Evolutionary conservation across 345 rosid genomes (phyloP), one percentile per base, ranked within the genome.

Genomic region (Euclidium syriacum): DNA sequence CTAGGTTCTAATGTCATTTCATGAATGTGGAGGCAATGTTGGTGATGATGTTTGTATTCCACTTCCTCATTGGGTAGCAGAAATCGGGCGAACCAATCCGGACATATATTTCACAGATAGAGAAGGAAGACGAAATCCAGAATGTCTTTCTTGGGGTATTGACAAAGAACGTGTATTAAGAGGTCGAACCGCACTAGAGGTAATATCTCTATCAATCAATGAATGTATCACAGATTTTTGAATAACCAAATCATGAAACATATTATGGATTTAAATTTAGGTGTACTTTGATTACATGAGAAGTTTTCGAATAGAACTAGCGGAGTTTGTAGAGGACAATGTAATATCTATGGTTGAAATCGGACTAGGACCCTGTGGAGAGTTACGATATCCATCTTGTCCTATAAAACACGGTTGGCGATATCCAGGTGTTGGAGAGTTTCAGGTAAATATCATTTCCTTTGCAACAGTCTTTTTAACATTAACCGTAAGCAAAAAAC

Each of bases 341-440:
- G 67, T 78, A 19, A 80, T 94, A 74, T 77, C 92, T 32, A 75
- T 81, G 91, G 73, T 94, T 84, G 92, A 81, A 67, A 80, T 94
- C 70, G 99, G 99, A 75, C 77, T 90, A 66, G 99, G 99, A 73
- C 95, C 97, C 11, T 87, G 97, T 59, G 99, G 99, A 65, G 97
- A 90, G 79, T 79, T 94, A 50, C 77, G 95, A 25, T 90, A 87
- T 65, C 99, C 99, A 46, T 90, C 99, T 44, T 87, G 79, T 75
- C 96, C 97, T 47, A 91, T 87, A 41, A 90, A 94, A 80, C 94
- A 90, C 72, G 99, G 99, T 52, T 94, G 99, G 99, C 84, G 95
- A 69, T 90, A 87, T 77, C 97, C 99, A 58, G 99, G 99, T 38
- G 81, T 90, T 70, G 99, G 99, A 65, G 95, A 88, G 84, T 90